A percentile compares a stretch with the other conserved stretches of the same genome.
Conservation (phyloP, 495 filamentous ascomycete genomes). For the Podospora conica region DNA sequence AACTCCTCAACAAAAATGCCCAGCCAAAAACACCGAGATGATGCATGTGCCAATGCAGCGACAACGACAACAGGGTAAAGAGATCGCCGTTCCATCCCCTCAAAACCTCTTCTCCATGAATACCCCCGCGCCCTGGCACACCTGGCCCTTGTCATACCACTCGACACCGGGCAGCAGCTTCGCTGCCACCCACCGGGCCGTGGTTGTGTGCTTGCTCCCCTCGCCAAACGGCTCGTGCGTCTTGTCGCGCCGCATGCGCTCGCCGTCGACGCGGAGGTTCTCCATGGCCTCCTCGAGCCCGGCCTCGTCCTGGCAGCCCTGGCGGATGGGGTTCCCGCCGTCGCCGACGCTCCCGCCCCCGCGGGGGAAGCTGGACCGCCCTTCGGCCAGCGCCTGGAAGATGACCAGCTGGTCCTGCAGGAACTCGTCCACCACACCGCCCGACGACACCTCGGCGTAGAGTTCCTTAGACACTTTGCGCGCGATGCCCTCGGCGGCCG, state of each 20-base stretch:
- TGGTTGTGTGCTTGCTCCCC: constrained; percentile 62
- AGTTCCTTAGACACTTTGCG: constrained; percentile 52
- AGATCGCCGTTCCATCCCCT: background rate
- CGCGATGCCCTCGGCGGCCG: constrained; percentile 35
- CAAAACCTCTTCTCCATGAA: constrained; percentile 8
- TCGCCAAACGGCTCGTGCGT: constrained; percentile 45
- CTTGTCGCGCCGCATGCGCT: constrained; percentile 25
- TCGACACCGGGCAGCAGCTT: constrained; percentile 46
- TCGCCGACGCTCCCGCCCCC: background rate
- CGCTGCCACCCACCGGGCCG: constrained; percentile 66
- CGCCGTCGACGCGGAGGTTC: background rate
- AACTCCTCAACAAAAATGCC: background rate
- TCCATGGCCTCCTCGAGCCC: constrained; percentile 23
- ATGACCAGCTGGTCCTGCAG: constrained; percentile 77
- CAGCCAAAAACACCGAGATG: background rate
- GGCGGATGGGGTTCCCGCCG: background rate
- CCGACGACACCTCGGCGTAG: constrained; percentile 47
- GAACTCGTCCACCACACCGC: constrained; percentile 59
- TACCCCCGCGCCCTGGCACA: constrained; percentile 47
- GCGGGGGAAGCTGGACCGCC: constrained; percentile 38
- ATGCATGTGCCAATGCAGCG: background rate
- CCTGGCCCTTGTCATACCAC: constrained; percentile 47
- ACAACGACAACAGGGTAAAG: background rate
- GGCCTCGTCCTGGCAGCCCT: background rate
- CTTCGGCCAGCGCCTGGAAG: constrained; percentile 68